Percentiles rank a stretch among this genome's conserved stretches.
These are phyloP conservation scores for Kodamaea hsintzibuensis DNA, from an alignment of 805 yeast species.

Conservation along the genomic window DNA sequence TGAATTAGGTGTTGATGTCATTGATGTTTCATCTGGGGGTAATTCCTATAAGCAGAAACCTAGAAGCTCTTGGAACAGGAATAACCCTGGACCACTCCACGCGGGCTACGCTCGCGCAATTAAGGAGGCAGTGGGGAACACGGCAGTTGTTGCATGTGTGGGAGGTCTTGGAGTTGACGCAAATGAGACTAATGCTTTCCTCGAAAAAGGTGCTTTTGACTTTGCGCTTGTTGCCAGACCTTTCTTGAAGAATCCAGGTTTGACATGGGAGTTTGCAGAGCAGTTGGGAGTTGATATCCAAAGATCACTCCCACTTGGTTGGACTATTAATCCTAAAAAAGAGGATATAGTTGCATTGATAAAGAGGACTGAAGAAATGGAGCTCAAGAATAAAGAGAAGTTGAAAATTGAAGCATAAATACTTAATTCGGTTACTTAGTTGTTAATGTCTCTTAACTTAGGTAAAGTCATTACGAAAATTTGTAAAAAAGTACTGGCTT, in stretches of 20 bases:
- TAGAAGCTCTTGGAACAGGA: constrained; percentile 15
- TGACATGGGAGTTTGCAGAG: constrained; percentile 52
- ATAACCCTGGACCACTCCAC: constrained; percentile 31
- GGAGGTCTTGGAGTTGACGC: constrained; percentile 42
- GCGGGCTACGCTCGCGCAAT: constrained; percentile 41
- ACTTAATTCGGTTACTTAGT: no score
- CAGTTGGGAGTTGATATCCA: constrained; percentile 43
- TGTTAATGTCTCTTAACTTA: no score
- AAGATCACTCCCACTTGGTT: constrained; percentile 29
- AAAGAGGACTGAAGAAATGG: constrained; percentile 15
- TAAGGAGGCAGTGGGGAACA: constrained; percentile 46
- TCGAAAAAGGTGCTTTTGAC: constrained; percentile 48
- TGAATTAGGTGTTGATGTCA: constrained; percentile 50
- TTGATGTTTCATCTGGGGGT: constrained; percentile 61
- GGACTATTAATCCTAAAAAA: constrained; percentile 21
- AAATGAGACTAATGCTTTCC: constrained; percentile 35
- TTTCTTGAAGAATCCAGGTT: constrained; percentile 50
- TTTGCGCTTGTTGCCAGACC: constrained; percentile 46
- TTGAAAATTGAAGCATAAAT: no score
- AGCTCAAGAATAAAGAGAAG: background rate
- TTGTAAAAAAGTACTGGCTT: no score
- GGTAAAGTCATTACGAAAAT: no score
- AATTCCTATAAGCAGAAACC: constrained; percentile 32
- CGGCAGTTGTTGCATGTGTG: constrained; percentile 45
- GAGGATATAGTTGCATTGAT: constrained; percentile 19